Evolutionary conservation across 768 basidiomycete genomes (phyloP).

Genomic region (Xerocomellus intermedius): DNA sequence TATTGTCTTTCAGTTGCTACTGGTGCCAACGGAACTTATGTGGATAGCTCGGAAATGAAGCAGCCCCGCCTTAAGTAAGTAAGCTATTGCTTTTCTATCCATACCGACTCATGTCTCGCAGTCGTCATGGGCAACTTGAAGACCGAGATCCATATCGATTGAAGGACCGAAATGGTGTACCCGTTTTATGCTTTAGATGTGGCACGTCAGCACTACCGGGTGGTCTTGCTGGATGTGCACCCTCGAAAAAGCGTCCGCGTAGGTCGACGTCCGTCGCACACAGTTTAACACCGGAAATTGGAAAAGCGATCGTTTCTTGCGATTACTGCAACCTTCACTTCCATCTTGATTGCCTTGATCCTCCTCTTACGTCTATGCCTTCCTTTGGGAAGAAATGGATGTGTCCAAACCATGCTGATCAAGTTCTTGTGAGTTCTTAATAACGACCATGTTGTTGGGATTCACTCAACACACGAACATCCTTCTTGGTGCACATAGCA

Average conservation of each 20-base stretch:
- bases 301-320: conserved; percentile 84
- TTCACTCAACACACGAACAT: not conserved
- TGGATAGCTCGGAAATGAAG: conserved; percentile 75
- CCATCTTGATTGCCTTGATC: conserved; percentile 96
- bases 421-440: conserved; percentile 61
- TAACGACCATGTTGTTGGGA: not conserved
- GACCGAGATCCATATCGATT: conserved; percentile 87
- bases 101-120: conserved; percentile 24
- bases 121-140: conserved; percentile 86
- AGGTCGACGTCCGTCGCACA: conserved; percentile 42
- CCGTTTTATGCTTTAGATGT: conserved; percentile 91
- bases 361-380: conserved; percentile 84
- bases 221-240: conserved; percentile 48
- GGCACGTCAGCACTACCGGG: conserved; percentile 73
- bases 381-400: conserved; percentile 93
- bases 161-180: conserved; percentile 77
- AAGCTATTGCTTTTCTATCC: conserved; percentile 3
- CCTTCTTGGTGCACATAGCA: conserved; percentile 45
- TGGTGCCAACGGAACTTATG: conserved; percentile 77
- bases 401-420: conserved; percentile 97
- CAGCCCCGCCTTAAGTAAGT: conserved; percentile 81
- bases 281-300: conserved; percentile 48
- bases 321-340: conserved; percentile 94
- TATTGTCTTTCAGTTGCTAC: conserved; percentile 58
- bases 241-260: conserved; percentile 55